A percentile compares a stretch with the other conserved stretches of the same genome.
Conservation (phyloP, 306 rosid species). For the Sechiopsis laciniata region DNA sequence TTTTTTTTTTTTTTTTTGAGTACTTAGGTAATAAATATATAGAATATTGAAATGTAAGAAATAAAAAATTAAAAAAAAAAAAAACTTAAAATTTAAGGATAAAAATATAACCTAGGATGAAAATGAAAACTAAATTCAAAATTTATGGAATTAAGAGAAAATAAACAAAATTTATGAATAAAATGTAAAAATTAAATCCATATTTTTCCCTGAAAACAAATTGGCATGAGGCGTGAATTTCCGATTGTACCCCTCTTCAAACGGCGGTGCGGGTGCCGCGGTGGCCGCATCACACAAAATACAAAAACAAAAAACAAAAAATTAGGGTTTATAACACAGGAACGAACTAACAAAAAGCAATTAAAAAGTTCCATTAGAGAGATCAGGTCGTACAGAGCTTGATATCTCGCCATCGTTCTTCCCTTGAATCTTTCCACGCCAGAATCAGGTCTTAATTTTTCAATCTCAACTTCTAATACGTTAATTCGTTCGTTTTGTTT, state of each 20-base stretch:
- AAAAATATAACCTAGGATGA: no score
- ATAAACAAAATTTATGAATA: no score
- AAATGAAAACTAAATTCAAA: no score
- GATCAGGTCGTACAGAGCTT: not conserved
- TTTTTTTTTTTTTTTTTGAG: no score
- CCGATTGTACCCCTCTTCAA: not conserved
- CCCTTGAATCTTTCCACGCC: not conserved
- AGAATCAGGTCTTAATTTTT: constrained; percentile 9
- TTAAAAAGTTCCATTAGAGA: not conserved
- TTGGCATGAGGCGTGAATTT: not conserved
- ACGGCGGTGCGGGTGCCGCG: constrained; percentile 5
- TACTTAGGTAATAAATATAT: no score
- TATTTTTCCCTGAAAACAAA: no score
- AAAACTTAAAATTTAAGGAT: no score
- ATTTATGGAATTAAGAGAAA: no score
- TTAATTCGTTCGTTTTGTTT: not conserved
- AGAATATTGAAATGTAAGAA: no score
- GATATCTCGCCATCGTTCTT: not conserved
- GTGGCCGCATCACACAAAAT: constrained; percentile 11
- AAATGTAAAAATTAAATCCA: no score
- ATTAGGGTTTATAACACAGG: constrained; percentile 15
- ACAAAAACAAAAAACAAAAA: not conserved
- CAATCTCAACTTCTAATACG: not conserved
- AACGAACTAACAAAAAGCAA: constrained; percentile 8
- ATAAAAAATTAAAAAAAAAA: no score